Base-by-base conservation (phyloP, 106 monocot species). In the Acorus gramineus region DNA sequence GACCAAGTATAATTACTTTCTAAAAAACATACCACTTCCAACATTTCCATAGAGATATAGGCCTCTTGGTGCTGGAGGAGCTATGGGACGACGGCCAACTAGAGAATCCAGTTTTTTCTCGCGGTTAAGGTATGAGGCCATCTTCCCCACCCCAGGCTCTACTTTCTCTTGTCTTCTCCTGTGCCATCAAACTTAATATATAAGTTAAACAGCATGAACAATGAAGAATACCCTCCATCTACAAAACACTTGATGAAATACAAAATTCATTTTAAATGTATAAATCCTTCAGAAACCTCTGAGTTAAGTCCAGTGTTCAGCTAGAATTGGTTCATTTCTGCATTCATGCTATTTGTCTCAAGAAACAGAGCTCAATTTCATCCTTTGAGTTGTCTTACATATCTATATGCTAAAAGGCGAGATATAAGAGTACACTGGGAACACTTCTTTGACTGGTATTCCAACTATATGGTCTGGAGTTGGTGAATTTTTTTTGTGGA, bases 41-140 rank as follows among this genome's bases (percentile, higher is more conserved):
- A 95, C 90, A 76, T 87, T 95, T 66, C 94, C 90, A 74, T 90
- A 87, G n/a, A 87, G 50, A 70, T 95, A 95, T 51, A 95, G 59
- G 69, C 94, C 90, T 84, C 80, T 84, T 47, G 90, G 94, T 65
- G 94, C 75, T 49, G 51, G 2, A 59, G 94, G 94, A 69, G 82
- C 70, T 74, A 82, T 56, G 53, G 90, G 94, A n/a, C 62, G 80
- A 7, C 57, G 58, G 57, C 94, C 94, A 61, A 87, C 73, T 50
- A 85, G 7, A 28, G 71, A 70, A 69, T 90, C 89, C 52, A 95
- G 65, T 50, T 80, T 86, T 69, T 85, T 95, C 78, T 95, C 94
- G 52, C 90, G 79, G 59, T 90, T 95, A 13, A 95, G 68, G 69
- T 90, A 95, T 46, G 94, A 90, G 46, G 90, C 94, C 90, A 86